A percentile compares a stretch with the other conserved stretches of the same genome.
phyloP scores from a whole-genome alignment of 108 stramenopile species.

The Pseudonitzschia delicatissima region DNA sequence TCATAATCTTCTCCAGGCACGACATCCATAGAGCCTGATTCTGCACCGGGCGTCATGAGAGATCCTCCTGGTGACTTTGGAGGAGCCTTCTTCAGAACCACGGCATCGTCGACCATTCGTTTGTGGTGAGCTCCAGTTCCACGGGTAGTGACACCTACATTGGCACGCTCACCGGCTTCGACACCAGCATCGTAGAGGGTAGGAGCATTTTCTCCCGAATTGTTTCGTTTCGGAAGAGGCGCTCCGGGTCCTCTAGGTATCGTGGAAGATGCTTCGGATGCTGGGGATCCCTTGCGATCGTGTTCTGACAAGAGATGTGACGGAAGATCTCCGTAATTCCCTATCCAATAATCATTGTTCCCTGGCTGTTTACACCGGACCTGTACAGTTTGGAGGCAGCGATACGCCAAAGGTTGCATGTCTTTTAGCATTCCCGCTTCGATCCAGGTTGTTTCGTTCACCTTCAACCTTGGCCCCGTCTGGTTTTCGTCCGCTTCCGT shows the following conservation, averaged over 20 bases:
- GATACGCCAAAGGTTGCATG: constrained; percentile 39
- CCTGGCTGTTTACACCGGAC: constrained; percentile 19
- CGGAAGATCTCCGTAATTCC: constrained; percentile 29
- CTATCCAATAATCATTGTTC: constrained; percentile 20
- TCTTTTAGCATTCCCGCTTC: constrained; percentile 9
- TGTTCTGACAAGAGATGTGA: constrained; percentile 12
- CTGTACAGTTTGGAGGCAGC: constrained; percentile 27
- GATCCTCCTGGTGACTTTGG: background rate
- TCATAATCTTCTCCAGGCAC: constrained; percentile 12
- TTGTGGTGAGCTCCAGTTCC: constrained; percentile 8
- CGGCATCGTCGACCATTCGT: constrained; percentile 6
- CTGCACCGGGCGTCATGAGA: background rate
- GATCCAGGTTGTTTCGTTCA: constrained; percentile 7
- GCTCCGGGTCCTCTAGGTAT: background rate
- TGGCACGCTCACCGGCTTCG: constrained; percentile 6
- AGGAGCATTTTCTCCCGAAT: background rate
- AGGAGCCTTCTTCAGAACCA: constrained; percentile 2
- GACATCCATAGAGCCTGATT: background rate
- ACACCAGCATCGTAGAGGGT: constrained; percentile 5
- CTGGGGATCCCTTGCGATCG: background rate
- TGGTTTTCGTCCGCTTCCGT: background rate
- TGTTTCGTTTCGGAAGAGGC: background rate
- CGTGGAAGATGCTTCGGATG: background rate
- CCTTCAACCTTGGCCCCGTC: constrained; percentile 5
- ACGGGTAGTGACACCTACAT: constrained; percentile 10